These are phyloP conservation scores for Trametes cinnabarina DNA, from an alignment of 768 basidiomycete genomes.

Conservation along the genomic window DNA sequence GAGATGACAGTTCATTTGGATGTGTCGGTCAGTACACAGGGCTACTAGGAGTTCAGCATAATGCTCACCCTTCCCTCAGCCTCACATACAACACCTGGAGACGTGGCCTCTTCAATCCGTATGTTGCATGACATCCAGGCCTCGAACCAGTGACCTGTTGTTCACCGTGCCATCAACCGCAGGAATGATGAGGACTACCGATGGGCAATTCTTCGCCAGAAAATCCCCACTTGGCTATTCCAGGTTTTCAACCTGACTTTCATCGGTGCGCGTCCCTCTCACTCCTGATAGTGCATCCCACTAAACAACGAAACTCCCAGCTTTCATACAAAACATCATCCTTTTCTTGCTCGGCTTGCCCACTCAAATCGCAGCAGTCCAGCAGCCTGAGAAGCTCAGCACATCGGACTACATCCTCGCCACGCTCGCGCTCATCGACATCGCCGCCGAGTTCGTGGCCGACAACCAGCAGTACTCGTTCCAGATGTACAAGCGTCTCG, in stretches of 20 bases:
- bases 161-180: not conserved
- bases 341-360: conserved; percentile 72
- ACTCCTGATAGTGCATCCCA: not conserved
- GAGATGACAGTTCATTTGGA: conserved; percentile 17
- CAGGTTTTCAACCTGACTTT: conserved; percentile 67
- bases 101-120: conserved; percentile 78
- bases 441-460: conserved; percentile 75
- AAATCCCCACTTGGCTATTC: conserved; percentile 54
- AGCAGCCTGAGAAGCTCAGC: conserved; percentile 52
- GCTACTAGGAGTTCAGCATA: too few species aligned
- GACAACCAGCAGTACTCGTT: conserved; percentile 92
- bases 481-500: conserved; percentile 71
- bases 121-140: conserved; percentile 29
- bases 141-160: not conserved
- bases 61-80: conserved; percentile 30
- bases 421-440: conserved; percentile 50
- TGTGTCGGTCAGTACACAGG: conserved; percentile 21
- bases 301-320: conserved; percentile 32
- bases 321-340: conserved; percentile 76
- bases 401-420: conserved; percentile 64
- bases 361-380: conserved; percentile 49
- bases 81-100: conserved; percentile 81
- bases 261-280: conserved; percentile 47
- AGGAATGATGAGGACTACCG: conserved; percentile 91
- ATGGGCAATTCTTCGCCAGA: conserved; percentile 73